Evolutionary conservation across 2,329 filamentous ascomycete species (phyloP).

Genomic region (Fusarium torreyae): DNA sequence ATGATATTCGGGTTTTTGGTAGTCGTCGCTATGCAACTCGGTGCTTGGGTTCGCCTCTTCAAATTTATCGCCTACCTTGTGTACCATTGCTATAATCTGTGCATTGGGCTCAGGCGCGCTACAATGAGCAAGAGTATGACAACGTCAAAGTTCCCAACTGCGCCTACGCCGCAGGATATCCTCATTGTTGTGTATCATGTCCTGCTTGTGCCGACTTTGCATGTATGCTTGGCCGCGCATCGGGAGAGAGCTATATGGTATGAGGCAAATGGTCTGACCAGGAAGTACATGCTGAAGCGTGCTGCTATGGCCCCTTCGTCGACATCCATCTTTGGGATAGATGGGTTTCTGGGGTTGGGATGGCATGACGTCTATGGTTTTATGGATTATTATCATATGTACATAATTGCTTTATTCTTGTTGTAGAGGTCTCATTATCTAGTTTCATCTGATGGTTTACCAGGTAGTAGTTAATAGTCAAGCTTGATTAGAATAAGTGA

Average conservation of each 20-base stretch:
- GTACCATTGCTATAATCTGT: background rate
- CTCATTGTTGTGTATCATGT: slow-evolving; percentile 13
- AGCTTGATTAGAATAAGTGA: no score
- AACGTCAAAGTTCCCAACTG: background rate
- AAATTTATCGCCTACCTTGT: background rate
- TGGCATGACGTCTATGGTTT: background rate
- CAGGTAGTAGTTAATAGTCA: no score
- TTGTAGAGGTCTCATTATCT: no score
- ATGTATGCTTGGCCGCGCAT: slow-evolving; percentile 35
- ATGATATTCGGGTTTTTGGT: background rate
- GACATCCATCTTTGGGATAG: slow-evolving; percentile 17
- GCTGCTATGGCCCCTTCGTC: slow-evolving; percentile 13
- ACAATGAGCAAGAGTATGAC: background rate
- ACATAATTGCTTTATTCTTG: no score
- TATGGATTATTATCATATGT: no score
- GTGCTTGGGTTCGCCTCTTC: background rate
- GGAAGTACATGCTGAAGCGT: slow-evolving; percentile 48
- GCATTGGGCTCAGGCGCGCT: no score
- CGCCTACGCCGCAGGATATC: background rate
- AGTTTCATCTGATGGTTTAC: no score
- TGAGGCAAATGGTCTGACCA: slow-evolving; percentile 52
- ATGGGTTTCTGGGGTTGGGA: slow-evolving; percentile 10
- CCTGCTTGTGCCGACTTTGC: slow-evolving; percentile 29
- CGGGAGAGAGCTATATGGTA: slow-evolving; percentile 52
- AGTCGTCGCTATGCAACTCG: background rate